phyloP scores from a whole-genome alignment of 768 basidiomycete genomes.

The Daedaleopsis nitida region DNA sequence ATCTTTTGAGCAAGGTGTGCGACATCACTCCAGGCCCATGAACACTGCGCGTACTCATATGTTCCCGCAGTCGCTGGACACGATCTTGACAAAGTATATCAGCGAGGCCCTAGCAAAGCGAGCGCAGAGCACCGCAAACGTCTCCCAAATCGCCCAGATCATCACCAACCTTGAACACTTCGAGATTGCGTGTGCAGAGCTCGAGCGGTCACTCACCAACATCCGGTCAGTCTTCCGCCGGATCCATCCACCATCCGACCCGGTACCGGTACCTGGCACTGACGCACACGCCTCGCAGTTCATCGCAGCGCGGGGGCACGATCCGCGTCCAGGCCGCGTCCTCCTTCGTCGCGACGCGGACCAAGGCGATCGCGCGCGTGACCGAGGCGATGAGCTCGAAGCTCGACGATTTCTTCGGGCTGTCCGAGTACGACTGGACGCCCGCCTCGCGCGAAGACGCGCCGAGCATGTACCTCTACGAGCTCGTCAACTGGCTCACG shows the following conservation, averaged over 20 bases:
- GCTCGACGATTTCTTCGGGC: constrained; percentile 93
- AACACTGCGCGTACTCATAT: constrained; percentile 1
- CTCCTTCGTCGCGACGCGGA: constrained; percentile 71
- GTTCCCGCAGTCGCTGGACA: constrained; percentile 74
- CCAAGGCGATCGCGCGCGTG: constrained; percentile 73
- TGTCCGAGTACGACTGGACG: constrained; percentile 95
- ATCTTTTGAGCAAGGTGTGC: constrained; percentile 81
- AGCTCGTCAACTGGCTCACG: constrained; percentile 94
- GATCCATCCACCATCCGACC: not conserved
- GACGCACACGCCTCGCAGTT: constrained; percentile 43
- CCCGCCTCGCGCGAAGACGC: constrained; percentile 67
- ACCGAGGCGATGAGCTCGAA: constrained; percentile 85
- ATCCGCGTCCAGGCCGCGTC: constrained; percentile 65
- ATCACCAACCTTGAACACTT: constrained; percentile 94
- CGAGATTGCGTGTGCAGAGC: constrained; percentile 77
- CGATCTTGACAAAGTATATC: constrained; percentile 74
- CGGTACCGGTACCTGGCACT: not conserved
- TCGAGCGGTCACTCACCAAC: constrained; percentile 82
- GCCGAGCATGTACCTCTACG: constrained; percentile 93
- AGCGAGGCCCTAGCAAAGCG: constrained; percentile 74
- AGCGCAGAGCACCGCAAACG: constrained; percentile 71
- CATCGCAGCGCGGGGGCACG: constrained; percentile 80
- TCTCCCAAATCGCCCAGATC: constrained; percentile 92
- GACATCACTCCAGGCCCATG: not conserved
- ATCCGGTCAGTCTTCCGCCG: constrained; percentile 65